Percentiles rank a stretch among this genome's conserved stretches.
Evolutionary conservation across 75 land plant genomes (phyloP).

Genomic region (Sequoia sempervirens): DNA sequence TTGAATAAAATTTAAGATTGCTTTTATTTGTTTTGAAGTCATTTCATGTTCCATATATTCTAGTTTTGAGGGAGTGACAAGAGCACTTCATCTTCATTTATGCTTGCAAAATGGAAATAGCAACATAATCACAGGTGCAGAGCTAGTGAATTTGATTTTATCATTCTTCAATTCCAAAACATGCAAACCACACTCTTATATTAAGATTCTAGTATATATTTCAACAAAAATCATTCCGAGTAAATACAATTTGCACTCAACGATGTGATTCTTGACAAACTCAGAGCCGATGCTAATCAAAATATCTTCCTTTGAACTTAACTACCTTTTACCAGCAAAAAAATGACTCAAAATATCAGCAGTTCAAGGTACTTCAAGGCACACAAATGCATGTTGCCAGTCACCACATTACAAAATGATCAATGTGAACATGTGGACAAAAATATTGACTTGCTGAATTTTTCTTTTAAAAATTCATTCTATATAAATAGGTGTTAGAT

Average conservation of each 20-base stretch:
- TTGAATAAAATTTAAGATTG: background rate
- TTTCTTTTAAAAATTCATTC: background rate
- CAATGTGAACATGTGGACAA: background rate
- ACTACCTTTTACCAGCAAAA: background rate
- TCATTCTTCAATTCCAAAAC: background rate
- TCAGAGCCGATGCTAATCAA: background rate
- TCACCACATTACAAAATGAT: background rate
- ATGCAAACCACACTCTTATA: background rate
- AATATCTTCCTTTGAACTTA: background rate
- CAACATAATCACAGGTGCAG: background rate
- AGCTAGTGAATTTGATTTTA: background rate
- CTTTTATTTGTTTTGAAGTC: background rate
- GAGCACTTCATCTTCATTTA: background rate
- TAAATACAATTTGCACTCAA: background rate
- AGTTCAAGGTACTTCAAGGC: background rate
- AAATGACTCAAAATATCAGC: background rate
- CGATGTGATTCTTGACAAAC: background rate
- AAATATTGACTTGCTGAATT: background rate
- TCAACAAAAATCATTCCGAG: background rate
- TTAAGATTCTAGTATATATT: background rate
- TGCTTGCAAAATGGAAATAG: background rate
- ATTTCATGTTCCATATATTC: background rate
- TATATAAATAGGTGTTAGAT: background rate
- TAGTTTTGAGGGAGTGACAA: background rate
- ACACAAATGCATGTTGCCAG: background rate